Conservation (phyloP, 1,284 basidiomycete genomes). For the Marasmius tenuissimus region DNA sequence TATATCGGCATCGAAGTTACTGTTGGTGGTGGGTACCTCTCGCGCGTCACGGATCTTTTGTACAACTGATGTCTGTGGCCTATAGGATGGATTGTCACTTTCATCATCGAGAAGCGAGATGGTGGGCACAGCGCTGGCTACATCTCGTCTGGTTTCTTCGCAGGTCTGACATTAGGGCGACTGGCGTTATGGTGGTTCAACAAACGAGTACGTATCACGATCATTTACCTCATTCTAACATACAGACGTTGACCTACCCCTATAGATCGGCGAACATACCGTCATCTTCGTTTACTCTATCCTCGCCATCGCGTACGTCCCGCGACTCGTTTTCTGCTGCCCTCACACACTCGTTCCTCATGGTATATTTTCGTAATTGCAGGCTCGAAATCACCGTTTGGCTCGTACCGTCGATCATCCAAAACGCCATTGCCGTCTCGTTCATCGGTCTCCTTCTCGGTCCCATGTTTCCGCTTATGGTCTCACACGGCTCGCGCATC, state of each 20-base stretch:
- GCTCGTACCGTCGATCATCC: constrained; percentile 52
- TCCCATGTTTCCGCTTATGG: constrained; percentile 52
- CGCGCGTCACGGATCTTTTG: background rate
- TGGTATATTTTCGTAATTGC: background rate
- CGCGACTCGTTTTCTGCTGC: background rate
- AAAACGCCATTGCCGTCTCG: constrained; percentile 48
- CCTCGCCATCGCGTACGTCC: constrained; percentile 41
- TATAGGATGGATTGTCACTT: constrained; percentile 34
- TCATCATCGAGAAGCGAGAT: constrained; percentile 27
- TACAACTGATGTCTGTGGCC: background rate
- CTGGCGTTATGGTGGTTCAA: constrained; percentile 46
- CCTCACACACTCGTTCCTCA: background rate
- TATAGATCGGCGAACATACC: constrained; percentile 41
- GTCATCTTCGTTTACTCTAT: constrained; percentile 39
- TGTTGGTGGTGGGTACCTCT: constrained; percentile 4
- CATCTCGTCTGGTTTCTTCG: constrained; percentile 33
- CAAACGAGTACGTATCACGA: constrained; percentile 28
- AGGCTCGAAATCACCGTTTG: constrained; percentile 57
- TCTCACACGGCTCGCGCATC: constrained; percentile 44
- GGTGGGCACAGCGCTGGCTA: constrained; percentile 30
- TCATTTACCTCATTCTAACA: background rate
- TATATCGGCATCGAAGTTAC: constrained; percentile 50
- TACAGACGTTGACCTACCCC: background rate
- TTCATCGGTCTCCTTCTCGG: constrained; percentile 49
- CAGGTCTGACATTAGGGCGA: constrained; percentile 42